Base-by-base conservation (phyloP, 805 yeast genomes). In the Monosporozyma unispora region DNA sequence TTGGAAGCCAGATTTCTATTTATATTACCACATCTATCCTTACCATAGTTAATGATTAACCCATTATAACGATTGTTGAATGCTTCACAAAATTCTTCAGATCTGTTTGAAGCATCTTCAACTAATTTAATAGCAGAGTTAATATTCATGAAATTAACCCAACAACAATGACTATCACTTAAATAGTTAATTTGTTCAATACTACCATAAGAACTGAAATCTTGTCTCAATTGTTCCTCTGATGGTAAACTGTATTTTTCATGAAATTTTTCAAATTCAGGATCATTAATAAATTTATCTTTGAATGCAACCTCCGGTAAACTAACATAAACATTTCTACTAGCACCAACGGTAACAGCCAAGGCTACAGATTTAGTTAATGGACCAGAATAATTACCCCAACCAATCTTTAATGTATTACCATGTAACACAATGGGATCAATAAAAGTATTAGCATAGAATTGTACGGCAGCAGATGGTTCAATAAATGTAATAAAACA, bases 301-400 rank as follows among this genome's bases (percentile, higher is more conserved):
- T 74, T 70, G 52, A 72, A 75, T 6, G 70, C 66, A 45, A 54
- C 59, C 47, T 68, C 73, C 14, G 71, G 72, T 48, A 80, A 66
- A 35, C 91, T 89, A 51, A 85, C 79, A 63, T 85, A 85, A 14
- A 85, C 78, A 61, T 85, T 85, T 70, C 95, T 76, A 29, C 86
- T 79, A 2, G 90, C 91, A 28, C 90, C 89, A 2, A 77, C 76
- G 1, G 85, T 77, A 2, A 83, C 86, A 2, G 87, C 87, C 43
- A 77, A 64, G 0, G 80, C 69, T 41, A 85, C 72, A 1, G 75
- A 72, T 41, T 78, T 72, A 33, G 74, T 73, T 29, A 84, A 58
- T 0, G 84, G 81, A 1, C 90, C 89, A 14, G 84, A 71, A 56
- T 80, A 80, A 39, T 78, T 76, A 12, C 73, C 87, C 91, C 91